Evolutionary conservation across 495 filamentous ascomycete species (phyloP), one percentile per base, ranked within the genome.

Genomic region (Penicillium odoratum): DNA sequence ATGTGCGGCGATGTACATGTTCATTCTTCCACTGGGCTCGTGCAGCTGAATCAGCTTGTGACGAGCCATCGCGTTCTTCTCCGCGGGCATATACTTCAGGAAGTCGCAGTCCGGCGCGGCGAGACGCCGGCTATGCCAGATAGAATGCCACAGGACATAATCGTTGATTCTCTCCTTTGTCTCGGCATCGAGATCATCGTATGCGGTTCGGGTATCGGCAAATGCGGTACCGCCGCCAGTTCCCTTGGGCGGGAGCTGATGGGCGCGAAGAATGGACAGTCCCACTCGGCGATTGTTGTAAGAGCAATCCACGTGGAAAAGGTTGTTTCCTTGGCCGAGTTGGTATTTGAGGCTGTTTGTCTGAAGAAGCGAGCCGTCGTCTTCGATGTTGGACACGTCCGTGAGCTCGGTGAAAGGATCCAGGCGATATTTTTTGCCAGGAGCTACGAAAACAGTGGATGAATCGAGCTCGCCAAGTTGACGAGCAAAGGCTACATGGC

Each of bases 1-100:
- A 49, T 49, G 47, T 8, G 47, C 47, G 7, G 47, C 47, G 15
- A 49, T 31, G 29, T 49, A 49, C n/a, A 49, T n/a, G n/a, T 49
- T 49, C 30, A 49, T 30, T 18, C 47, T 18, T 7, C 30, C 30
- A 26, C 47, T 49, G 25, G 47, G 9, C 47, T 49, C 30, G 30
- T 49, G 47, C 47, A 30, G n/a, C 29, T 49, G 47, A 6, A 49
- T 28, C 26, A 49, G 47, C 26, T 34, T 30, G 47, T 34, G 47
- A 8, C 26, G 47, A 13, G 26, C 47, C 26, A 30, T 30, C 1
- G 30, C 31, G 25, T 31, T 16, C 47, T 30, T 30, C n/a, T 18
- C 25, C 25, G 30, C 16, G 0, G 16, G 16, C 47, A 49, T 30
- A 33, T 49, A 49, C 15, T 49, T 33, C 3, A 49, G 7, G 47